phyloP scores from a whole-genome alignment of 495 filamentous ascomycete species.

The Symbiotaphrina buchneri region DNA sequence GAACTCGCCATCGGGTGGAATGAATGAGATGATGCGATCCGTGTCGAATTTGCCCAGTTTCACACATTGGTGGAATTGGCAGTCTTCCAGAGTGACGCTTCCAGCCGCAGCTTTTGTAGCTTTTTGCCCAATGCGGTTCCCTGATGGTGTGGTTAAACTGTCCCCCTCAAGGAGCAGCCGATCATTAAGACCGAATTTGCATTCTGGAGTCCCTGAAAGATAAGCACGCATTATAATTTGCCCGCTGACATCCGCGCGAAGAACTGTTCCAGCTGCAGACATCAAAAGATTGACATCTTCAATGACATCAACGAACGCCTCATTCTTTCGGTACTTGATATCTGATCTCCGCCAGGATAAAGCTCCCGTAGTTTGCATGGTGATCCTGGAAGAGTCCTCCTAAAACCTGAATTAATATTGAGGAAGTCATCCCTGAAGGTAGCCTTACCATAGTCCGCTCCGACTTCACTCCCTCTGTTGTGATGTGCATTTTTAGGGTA shows the following conservation, averaged over 20 bases:
- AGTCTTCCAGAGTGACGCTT: slow-evolving; percentile 90
- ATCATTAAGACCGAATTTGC: slow-evolving; percentile 98
- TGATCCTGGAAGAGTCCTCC: slow-evolving; percentile 89
- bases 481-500: slow-evolving; percentile 99
- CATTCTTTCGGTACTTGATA: slow-evolving; percentile 98
- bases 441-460: slow-evolving; percentile 44
- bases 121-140: slow-evolving; percentile 52
- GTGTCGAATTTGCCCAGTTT: slow-evolving; percentile 94
- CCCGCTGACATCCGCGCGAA: slow-evolving; percentile 91
- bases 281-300: slow-evolving; percentile 98
- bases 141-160: slow-evolving; percentile 36
- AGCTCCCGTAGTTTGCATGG: slow-evolving; percentile 96
- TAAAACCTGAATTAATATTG: slow-evolving; percentile 7
- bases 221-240: slow-evolving; percentile 99
- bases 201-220: slow-evolving; percentile 88
- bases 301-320: slow-evolving; percentile 98
- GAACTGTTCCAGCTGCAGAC: slow-evolving; percentile 84
- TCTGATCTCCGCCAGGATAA: slow-evolving; percentile 92
- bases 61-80: slow-evolving; percentile 98
- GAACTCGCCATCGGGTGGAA: slow-evolving; percentile 96
- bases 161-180: slow-evolving; percentile 76
- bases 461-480: slow-evolving; percentile 94
- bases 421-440: slow-evolving; percentile 3
- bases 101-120: slow-evolving; percentile 89
- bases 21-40: slow-evolving; percentile 92